A percentile compares a stretch with the other conserved stretches of the same genome.
Evolutionary conservation across 1,284 basidiomycete species (phyloP).

Genomic region (Schizophyllum commune): DNA sequence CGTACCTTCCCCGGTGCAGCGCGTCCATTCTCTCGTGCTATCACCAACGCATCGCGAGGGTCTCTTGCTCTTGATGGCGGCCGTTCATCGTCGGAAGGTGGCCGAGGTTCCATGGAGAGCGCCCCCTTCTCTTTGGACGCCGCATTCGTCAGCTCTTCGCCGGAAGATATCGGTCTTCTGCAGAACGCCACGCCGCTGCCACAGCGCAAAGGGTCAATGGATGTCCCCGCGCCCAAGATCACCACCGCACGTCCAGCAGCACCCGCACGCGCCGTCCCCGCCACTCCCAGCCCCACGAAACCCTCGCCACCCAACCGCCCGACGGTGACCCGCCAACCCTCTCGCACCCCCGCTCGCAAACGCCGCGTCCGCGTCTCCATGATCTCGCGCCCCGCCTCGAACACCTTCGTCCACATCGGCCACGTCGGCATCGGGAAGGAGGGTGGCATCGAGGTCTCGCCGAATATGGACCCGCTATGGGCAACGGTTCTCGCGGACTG

Average conservation of each 20-base stretch:
- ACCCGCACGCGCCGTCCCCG: not conserved
- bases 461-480: conserved; percentile 76
- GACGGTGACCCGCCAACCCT: too few species aligned
- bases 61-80: conserved; percentile 10
- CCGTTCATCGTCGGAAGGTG: too few species aligned
- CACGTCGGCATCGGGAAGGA: conserved; percentile 68
- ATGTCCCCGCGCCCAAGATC: not conserved
- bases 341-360: too few species aligned
- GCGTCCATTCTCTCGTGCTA: not conserved
- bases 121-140: not conserved
- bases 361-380: conserved; percentile 26
- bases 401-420: conserved; percentile 81
- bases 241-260: not conserved
- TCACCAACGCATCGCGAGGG: not conserved
- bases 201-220: not conserved
- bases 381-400: conserved; percentile 68
- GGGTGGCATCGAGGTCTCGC: conserved; percentile 61
- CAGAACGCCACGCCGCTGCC: not conserved
- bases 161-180: not conserved
- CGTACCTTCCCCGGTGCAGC: not conserved
- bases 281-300: conserved; percentile 7
- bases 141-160: not conserved
- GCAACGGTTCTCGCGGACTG: conserved; percentile 26
- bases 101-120: too few species aligned
- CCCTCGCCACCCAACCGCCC: conserved; percentile 1